Conservation (phyloP, 345 rosid genomes). For the Linum usitatissimum region DNA sequence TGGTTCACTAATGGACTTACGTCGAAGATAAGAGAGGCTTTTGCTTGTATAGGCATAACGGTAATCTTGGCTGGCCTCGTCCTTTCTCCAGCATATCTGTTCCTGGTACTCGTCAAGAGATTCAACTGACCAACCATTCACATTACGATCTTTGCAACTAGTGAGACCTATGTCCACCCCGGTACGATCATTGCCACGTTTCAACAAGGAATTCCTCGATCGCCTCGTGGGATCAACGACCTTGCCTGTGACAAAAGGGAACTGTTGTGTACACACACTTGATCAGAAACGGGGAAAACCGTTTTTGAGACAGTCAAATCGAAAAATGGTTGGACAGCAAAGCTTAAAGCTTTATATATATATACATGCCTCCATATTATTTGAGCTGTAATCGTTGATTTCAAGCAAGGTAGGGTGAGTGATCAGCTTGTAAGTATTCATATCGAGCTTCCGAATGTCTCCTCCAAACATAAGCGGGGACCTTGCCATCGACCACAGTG, state of each 20-base stretch:
- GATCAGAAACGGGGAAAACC: background rate
- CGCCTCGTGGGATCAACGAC: conserved; percentile 7
- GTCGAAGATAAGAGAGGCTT: conserved; percentile 28
- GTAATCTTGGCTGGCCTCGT: conserved; percentile 19
- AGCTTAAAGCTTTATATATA: background rate
- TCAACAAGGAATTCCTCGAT: conserved; percentile 9
- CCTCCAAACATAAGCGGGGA: conserved; percentile 97
- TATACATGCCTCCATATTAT: conserved; percentile 57
- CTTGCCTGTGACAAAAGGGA: conserved; percentile 12
- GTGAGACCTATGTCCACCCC: conserved; percentile 37
- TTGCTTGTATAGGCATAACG: conserved; percentile 61
- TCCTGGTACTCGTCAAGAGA: conserved; percentile 33
- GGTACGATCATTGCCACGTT: conserved; percentile 14
- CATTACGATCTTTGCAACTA: conserved; percentile 57
- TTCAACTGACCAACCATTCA: conserved; percentile 47
- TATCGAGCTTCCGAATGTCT: conserved; percentile 66
- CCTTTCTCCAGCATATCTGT: conserved; percentile 60
- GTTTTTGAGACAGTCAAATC: background rate
- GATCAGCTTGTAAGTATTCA: conserved; percentile 44
- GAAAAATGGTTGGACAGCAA: background rate
- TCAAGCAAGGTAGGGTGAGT: conserved; percentile 63
- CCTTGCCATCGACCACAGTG: conserved; percentile 86
- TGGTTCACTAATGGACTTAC: conserved; percentile 24
- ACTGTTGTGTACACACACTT: background rate
- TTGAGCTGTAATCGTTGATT: conserved; percentile 57